phyloP scores from a whole-genome alignment of 768 basidiomycete species.

The Termitomyces sp. region DNA sequence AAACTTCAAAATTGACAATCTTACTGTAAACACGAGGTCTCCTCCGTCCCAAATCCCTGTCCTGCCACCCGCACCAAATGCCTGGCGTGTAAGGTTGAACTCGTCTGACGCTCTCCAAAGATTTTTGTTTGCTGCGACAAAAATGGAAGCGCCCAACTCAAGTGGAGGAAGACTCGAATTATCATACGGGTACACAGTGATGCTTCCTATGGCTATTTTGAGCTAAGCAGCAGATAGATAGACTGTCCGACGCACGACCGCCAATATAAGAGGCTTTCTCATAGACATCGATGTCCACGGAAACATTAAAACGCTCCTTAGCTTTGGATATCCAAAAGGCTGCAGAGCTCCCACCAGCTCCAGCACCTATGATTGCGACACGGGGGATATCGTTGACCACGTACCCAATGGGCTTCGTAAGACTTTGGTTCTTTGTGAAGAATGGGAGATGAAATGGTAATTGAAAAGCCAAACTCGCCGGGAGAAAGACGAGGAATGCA shows the following conservation, averaged over 20 bases:
- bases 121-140: slow-evolving; percentile 68
- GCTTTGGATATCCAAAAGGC: slow-evolving; percentile 82
- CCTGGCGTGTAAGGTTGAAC: slow-evolving; percentile 59
- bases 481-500: slow-evolving; percentile 25
- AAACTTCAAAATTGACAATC: background rate
- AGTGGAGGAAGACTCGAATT: slow-evolving; percentile 49
- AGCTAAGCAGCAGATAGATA: background rate
- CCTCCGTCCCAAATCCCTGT: slow-evolving; percentile 84
- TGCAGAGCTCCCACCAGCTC: slow-evolving; percentile 81
- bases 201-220: slow-evolving; percentile 53
- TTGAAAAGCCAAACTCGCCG: slow-evolving; percentile 32
- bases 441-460: slow-evolving; percentile 56
- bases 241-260: slow-evolving; percentile 57
- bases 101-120: slow-evolving; percentile 72
- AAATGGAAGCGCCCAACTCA: slow-evolving; percentile 88
- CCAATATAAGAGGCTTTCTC: slow-evolving; percentile 75
- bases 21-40: slow-evolving; percentile 58
- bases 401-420: slow-evolving; percentile 10
- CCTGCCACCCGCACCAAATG: slow-evolving; percentile 43
- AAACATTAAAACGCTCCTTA: slow-evolving; percentile 59
- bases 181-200: slow-evolving; percentile 69
- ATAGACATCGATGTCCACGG: slow-evolving; percentile 80
- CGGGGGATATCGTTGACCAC: slow-evolving; percentile 32
- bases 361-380: slow-evolving; percentile 87
- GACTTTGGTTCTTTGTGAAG: slow-evolving; percentile 31